Conservation (phyloP, 257 asterid species). For the Sherardia arvensis region DNA sequence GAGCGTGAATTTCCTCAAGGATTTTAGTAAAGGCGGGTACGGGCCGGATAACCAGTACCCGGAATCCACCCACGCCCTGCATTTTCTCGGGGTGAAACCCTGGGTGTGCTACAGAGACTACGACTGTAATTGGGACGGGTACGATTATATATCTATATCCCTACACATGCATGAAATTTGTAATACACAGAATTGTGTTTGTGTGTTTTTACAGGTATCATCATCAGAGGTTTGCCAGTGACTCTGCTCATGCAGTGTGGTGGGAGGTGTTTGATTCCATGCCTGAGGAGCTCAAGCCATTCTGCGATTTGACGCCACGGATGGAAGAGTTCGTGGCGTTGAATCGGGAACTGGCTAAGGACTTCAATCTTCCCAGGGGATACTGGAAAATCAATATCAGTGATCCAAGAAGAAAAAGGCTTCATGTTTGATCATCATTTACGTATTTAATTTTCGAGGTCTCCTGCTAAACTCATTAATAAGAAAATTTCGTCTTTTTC, state of each 20-base stretch:
- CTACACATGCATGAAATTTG: too few species aligned
- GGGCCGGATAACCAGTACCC: constrained; percentile 13
- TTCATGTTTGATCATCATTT: neutral
- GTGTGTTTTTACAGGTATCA: neutral
- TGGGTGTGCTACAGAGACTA: constrained; percentile 68
- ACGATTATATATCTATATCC: neutral
- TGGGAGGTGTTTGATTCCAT: constrained; percentile 45
- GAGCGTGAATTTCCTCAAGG: constrained; percentile 36
- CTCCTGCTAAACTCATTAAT: too few species aligned
- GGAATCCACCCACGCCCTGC: constrained; percentile 24
- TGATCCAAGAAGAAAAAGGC: constrained; percentile 31
- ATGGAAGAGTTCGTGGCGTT: constrained; percentile 23
- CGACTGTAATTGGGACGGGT: constrained; percentile 70
- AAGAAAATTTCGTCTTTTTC: too few species aligned
- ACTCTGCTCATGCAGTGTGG: constrained; percentile 51
- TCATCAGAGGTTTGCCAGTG: constrained; percentile 43
- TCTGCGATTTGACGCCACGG: constrained; percentile 35
- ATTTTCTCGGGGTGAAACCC: constrained; percentile 73
- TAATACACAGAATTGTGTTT: too few species aligned
- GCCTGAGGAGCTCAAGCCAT: constrained; percentile 32
- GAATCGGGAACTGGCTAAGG: constrained; percentile 31
- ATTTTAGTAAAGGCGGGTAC: constrained; percentile 4
- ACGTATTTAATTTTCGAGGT: neutral
- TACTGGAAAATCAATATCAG: constrained; percentile 49
- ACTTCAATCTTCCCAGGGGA: constrained; percentile 29